Conservation (phyloP, 2,329 filamentous ascomycete species). For the Arthroderma uncinatum region DNA sequence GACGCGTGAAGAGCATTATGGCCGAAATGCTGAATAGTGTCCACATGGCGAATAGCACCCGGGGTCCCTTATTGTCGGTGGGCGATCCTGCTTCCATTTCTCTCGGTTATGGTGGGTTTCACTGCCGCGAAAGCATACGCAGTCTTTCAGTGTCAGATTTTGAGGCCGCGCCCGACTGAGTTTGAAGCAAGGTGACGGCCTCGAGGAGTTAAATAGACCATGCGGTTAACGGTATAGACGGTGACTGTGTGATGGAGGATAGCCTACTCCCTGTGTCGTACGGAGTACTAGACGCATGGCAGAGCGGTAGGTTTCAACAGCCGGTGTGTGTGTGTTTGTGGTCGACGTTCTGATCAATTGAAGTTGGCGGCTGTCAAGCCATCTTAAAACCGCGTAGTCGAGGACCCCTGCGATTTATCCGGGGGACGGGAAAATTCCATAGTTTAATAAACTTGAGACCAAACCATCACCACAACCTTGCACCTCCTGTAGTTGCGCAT, state of each 20-base stretch:
- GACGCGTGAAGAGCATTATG: slow-evolving; percentile 7
- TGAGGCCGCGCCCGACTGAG: neutral
- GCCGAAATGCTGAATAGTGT: slow-evolving; percentile 8
- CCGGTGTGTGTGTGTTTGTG: too few species aligned
- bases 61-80: neutral
- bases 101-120: too few species aligned
- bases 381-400: too few species aligned
- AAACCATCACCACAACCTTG: neutral
- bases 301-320: neutral
- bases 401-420: too few species aligned
- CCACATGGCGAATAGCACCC: slow-evolving; percentile 4
- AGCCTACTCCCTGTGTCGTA: too few species aligned
- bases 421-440: too few species aligned
- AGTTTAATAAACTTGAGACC: too few species aligned
- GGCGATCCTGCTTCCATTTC: neutral
- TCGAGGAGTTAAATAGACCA: neutral
- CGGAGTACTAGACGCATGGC: neutral
- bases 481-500: neutral
- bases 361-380: too few species aligned
- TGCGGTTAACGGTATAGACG: neutral
- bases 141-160: neutral
- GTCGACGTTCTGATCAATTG: too few species aligned
- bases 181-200: neutral
- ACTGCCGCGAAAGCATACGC: too few species aligned
- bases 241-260: too few species aligned